These are phyloP conservation scores for Scheffersomyces titani DNA, from an alignment of 1,139 yeast genomes.

Conservation along the genomic window DNA sequence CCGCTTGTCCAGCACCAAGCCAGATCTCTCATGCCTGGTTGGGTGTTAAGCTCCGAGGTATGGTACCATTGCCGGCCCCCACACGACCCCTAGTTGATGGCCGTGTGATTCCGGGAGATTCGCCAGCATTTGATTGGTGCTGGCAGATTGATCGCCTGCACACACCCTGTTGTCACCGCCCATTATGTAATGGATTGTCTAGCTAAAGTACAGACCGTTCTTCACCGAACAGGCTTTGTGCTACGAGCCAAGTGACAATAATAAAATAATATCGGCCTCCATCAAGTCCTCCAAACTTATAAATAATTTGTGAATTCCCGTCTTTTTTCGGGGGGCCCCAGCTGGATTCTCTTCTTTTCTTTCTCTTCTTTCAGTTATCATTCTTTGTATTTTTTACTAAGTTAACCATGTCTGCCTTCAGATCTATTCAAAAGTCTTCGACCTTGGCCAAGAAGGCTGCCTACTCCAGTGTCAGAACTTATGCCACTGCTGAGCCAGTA, in stretches of 20 bases:
- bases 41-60: slow-evolving; percentile 6
- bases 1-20: background rate
- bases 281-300: background rate
- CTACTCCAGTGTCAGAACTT: slow-evolving; percentile 37
- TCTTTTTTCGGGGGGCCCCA: background rate
- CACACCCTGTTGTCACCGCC: background rate
- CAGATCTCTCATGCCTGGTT: background rate
- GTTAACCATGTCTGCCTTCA: slow-evolving; percentile 36
- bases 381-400: background rate
- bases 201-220: background rate
- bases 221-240: background rate
- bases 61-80: slow-evolving; percentile 3
- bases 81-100: slow-evolving; percentile 1
- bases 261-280: background rate
- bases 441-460: slow-evolving; percentile 38
- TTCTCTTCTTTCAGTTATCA: background rate
- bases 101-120: slow-evolving; percentile 7
- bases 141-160: background rate
- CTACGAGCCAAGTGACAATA: background rate
- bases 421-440: slow-evolving; percentile 40
- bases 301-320: background rate
- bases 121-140: slow-evolving; percentile 7
- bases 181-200: background rate
- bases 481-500: slow-evolving; percentile 60
- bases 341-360: background rate